Conservation (phyloP, 805 yeast genomes). For the Schwanniomyces pseudopolymorphus region DNA sequence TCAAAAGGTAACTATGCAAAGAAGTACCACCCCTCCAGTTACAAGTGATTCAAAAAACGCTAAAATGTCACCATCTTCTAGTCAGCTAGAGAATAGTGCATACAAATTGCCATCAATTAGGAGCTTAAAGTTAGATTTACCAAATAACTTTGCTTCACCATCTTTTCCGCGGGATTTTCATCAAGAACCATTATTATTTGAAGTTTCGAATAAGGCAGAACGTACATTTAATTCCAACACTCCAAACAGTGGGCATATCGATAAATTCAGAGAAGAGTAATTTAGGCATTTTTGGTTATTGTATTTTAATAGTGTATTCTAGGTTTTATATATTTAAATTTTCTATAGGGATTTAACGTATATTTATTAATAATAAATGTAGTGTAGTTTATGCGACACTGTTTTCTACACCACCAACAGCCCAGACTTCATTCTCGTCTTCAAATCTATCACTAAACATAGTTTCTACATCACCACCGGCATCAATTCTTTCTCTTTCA, state of each 20-base stretch:
- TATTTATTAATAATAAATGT: neutral
- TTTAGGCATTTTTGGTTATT: neutral
- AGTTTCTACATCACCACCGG: constrained; percentile 87
- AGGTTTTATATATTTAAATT: neutral
- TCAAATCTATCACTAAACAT: constrained; percentile 82
- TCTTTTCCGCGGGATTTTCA: constrained; percentile 7
- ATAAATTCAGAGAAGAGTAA: neutral
- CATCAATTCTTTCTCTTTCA: constrained; percentile 83
- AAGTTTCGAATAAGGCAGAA: constrained; percentile 3
- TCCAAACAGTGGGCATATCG: neutral
- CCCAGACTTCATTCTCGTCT: constrained; percentile 87
- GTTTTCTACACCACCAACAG: constrained; percentile 68
- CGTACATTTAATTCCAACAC: constrained; percentile 15
- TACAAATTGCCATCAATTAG: constrained; percentile 47
- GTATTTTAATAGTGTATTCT: neutral
- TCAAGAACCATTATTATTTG: constrained; percentile 4
- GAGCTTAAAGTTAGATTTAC: constrained; percentile 51
- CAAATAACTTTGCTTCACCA: constrained; percentile 38
- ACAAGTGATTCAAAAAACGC: constrained; percentile 17
- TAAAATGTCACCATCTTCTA: constrained; percentile 29
- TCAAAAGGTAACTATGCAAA: constrained; percentile 6
- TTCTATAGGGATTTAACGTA: neutral
- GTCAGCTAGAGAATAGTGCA: constrained; percentile 6
- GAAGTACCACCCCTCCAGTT: constrained; percentile 7
- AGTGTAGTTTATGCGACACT: constrained; percentile 11